Conservation (phyloP, 1,139 yeast genomes). For the Yamadazyma dushanensis region DNA sequence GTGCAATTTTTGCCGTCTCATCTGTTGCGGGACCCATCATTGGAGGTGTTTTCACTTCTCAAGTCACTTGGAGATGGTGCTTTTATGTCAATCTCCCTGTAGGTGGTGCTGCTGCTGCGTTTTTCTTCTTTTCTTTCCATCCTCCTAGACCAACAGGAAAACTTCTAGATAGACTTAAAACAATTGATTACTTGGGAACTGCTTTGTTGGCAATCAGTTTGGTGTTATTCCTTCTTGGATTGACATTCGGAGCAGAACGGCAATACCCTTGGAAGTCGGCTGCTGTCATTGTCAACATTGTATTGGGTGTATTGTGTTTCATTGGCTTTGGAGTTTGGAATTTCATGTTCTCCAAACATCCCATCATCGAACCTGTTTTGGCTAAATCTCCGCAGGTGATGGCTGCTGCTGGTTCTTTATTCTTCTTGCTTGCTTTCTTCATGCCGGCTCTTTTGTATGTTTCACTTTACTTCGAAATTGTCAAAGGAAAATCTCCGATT, state of each 20-base stretch:
- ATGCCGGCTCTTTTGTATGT: constrained; percentile 21
- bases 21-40: constrained; percentile 56
- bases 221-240: constrained; percentile 41
- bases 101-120: constrained; percentile 31
- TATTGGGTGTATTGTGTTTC: constrained; percentile 37
- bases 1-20: constrained; percentile 39
- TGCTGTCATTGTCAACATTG: constrained; percentile 46
- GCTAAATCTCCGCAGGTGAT: constrained; percentile 22
- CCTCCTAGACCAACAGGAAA: constrained; percentile 29
- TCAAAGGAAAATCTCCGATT: constrained; percentile 31
- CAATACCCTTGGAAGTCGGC: constrained; percentile 51
- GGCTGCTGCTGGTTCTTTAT: constrained; percentile 21
- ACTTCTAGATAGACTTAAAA: constrained; percentile 29
- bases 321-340: constrained; percentile 26
- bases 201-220: constrained; percentile 44
- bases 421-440: constrained; percentile 21
- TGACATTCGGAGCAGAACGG: constrained; percentile 41
- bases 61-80: constrained; percentile 69
- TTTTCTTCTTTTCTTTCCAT: constrained; percentile 27
- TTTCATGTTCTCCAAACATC: constrained; percentile 24
- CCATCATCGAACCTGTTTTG: constrained; percentile 27
- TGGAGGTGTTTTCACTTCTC: constrained; percentile 50
- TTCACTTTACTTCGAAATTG: constrained; percentile 39
- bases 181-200: constrained; percentile 53
- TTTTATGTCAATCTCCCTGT: constrained; percentile 55